Evolutionary conservation across 1,284 basidiomycete genomes (phyloP).

Genomic region (Sanghuangporus sanghuang): DNA sequence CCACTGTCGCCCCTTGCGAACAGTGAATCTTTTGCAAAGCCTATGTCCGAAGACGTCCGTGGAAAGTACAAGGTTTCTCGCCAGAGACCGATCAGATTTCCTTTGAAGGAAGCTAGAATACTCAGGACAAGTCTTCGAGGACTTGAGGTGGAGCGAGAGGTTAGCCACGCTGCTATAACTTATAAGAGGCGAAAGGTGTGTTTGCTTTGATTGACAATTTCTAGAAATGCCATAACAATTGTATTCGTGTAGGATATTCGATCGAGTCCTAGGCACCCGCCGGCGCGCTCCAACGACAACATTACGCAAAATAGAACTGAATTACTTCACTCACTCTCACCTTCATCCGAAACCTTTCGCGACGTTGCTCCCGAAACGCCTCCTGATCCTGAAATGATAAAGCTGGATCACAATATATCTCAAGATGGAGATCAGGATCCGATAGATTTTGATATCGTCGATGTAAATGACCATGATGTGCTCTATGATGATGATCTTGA

Average conservation of each 20-base stretch:
- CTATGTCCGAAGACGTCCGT: background rate
- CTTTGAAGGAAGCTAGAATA: conserved; percentile 8
- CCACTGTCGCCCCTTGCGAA: background rate
- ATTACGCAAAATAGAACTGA: background rate
- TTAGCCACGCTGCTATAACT: background rate
- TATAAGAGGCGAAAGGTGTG: conserved; percentile 6
- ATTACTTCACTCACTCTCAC: too few relatives aligned
- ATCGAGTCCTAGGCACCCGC: background rate
- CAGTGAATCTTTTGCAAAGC: background rate
- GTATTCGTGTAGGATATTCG: background rate
- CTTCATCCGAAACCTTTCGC: too few relatives aligned
- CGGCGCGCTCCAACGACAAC: background rate
- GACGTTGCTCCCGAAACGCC: too few relatives aligned
- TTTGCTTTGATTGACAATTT: background rate
- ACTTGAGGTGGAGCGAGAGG: background rate
- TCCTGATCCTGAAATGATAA: too few relatives aligned
- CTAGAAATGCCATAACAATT: background rate
- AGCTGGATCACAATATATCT: too few relatives aligned
- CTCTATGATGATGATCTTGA: background rate
- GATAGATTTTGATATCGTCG: too few relatives aligned
- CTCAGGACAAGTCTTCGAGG: background rate
- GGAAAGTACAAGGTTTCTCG: background rate
- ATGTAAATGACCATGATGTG: too few relatives aligned
- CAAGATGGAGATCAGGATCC: too few relatives aligned
- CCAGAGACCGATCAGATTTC: conserved; percentile 2